Percentiles rank a stretch among this genome's conserved stretches.
phyloP scores from a whole-genome alignment of 2,329 filamentous ascomycete genomes.

The Fusarium robinianum region DNA sequence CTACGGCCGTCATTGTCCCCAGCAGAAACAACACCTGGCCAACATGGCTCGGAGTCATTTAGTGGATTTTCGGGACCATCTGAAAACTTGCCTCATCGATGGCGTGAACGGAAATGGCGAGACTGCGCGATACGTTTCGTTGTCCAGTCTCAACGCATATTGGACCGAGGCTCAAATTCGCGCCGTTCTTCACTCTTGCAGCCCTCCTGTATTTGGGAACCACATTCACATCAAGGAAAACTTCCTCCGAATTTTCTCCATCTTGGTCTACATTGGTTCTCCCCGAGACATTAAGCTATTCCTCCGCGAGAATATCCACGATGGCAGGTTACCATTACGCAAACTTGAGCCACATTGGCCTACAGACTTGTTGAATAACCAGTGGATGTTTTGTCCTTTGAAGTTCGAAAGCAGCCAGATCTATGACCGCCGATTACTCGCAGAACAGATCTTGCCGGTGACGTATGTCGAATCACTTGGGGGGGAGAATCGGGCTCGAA shows the following conservation, averaged over 20 bases:
- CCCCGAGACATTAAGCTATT: not conserved
- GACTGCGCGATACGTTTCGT: too few relatives aligned
- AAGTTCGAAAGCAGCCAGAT: not conserved
- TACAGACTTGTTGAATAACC: not conserved
- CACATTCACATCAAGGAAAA: not conserved
- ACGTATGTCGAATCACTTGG: not conserved
- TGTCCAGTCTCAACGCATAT: not conserved
- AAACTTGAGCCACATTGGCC: not conserved
- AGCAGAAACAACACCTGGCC: too few relatives aligned
- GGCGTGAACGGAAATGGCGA: too few relatives aligned
- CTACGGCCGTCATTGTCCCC: too few relatives aligned
- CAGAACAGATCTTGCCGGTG: constrained; percentile 4
- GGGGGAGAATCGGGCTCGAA: rapidly evolving
- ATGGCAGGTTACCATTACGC: not conserved
- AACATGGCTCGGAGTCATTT: too few relatives aligned
- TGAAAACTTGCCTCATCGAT: too few relatives aligned
- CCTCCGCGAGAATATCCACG: not conserved
- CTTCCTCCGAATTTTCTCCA: constrained; percentile 1
- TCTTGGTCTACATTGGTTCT: constrained; percentile 2
- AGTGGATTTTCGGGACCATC: too few relatives aligned
- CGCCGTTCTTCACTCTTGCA: not conserved
- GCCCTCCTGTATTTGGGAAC: not conserved
- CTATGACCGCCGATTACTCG: not conserved
- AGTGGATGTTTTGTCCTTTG: constrained; percentile 21
- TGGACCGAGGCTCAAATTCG: not conserved